Conservation (phyloP, 495 filamentous ascomycete species). For the Talaromyces trachyspermus region DNA sequence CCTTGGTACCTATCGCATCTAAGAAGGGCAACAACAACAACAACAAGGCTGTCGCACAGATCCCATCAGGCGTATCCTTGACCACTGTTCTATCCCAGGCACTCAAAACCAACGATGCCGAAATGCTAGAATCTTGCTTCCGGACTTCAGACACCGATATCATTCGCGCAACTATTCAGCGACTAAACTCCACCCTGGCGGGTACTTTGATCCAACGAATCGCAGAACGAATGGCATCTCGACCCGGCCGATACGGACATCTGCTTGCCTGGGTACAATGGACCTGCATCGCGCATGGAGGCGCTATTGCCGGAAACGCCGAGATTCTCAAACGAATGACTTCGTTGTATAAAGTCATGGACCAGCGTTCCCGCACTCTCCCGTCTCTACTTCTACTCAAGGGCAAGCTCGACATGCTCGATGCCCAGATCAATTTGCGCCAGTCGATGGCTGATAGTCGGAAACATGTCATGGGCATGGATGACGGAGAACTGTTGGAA, state of each 20-base stretch:
- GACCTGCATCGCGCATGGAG: conserved; percentile 91
- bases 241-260: conserved; percentile 80
- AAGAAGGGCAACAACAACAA: conserved; percentile 24
- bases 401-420: conserved; percentile 85
- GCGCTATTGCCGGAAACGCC: conserved; percentile 75
- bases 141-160: conserved; percentile 63
- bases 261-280: conserved; percentile 97
- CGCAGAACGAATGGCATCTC: conserved; percentile 76
- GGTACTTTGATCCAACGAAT: conserved; percentile 70
- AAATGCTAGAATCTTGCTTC: conserved; percentile 87
- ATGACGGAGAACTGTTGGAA: conserved; percentile 66
- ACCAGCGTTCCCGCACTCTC: conserved; percentile 76
- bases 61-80: conserved; percentile 72
- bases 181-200: conserved; percentile 77
- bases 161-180: conserved; percentile 81
- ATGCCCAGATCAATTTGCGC: conserved; percentile 76
- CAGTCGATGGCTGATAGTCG: conserved; percentile 48
- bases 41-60: conserved; percentile 30
- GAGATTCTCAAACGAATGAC: conserved; percentile 68
- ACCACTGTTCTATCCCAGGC: conserved; percentile 87
- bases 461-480: conserved; percentile 48
- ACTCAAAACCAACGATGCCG: conserved; percentile 80
- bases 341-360: conserved; percentile 73
- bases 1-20: conserved; percentile 31
- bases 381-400: conserved; percentile 78